Evolutionary conservation across 2,329 filamentous ascomycete species (phyloP), one percentile per base, ranked within the genome.

Genomic region (Penicillium sclerotigenum): DNA sequence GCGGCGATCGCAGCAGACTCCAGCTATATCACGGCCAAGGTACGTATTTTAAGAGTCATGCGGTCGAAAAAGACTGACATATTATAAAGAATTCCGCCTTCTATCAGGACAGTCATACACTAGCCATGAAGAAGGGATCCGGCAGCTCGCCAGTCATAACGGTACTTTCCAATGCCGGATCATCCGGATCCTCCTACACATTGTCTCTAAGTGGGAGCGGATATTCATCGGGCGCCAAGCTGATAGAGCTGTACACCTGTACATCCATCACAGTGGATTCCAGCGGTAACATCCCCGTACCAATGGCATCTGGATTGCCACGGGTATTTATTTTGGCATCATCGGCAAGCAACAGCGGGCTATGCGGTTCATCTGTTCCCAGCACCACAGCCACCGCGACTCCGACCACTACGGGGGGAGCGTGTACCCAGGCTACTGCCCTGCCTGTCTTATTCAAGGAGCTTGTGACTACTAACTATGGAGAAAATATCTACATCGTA

Each of bases 371-470:
- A 5, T 36, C 56, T 8, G 37, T 42, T 2, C 54, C 59, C 2
- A 51, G 53, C 6, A 47, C 53, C 1, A 49, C 42, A 11, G 34
- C 59, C 2, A 14, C 40, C 4, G 34, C 50, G 8, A 59, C 63
- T 1, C 52, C 41, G 2, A 54, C 59, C 5, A 56, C 49, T 0
- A 47, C 54, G 4, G 59, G 48, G 11, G 49, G 58, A 2, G 51
- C 59, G 16, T 65, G 64, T 24, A 62, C 64, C 10, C 61, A 66
- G 2, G 64, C 69, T 0, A 67, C 77, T 0, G 71, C 78, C 0
- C 80, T 88, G 7, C 75, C 81, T 0, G 82, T 91, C 8, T 84
- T 83, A 0, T 90, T 91, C 73, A 76, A 83, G 46, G 83, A 81
- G 59, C 66, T 78, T 1, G 84, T 80, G 20, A 78, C 74, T 1